Evolutionary conservation across 2,329 filamentous ascomycete species (phyloP), one percentile per base, ranked within the genome.

Genomic region (Zasmidium angulare): DNA sequence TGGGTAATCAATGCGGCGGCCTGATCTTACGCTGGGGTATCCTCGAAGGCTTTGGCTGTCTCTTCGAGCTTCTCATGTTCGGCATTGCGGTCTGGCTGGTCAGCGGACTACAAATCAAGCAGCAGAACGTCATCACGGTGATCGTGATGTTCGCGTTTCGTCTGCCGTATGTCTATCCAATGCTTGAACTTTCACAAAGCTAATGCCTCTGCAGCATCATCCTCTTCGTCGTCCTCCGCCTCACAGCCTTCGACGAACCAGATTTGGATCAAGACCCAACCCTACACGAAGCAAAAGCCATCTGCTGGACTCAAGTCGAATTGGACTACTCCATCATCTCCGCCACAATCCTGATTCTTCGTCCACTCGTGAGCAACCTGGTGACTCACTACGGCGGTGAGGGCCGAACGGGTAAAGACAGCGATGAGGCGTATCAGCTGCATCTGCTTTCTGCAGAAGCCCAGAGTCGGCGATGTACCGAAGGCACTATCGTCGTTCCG

Each of bases 261-360:
- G 50, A 24, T 9, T 43, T 60, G 48, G 50, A 23, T 2, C 3
- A 21, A 12, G 53, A 66, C 23, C 58, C 59, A 17, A 63, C 56
- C 11, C 51, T 63, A 7, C 20, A 46, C 14, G 58, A 62, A 51
- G 59, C 56, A 17, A n/a, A 46, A 14, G 64, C 59, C 46, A 58
- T 66, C 23, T 49, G 50, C 22, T 58, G 55, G 50, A 66, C 62
- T 2, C 60, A 64, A 26, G 61, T 56, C 22, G 60, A 66, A 47
- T 50, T 66, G 20, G 55, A 54, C 51, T 65, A 61, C 59, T 59
- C 62, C 17, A 50, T 66, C 21, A 60, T 66, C 43, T 56, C 62
- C 22, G 56, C 62, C 14, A 66, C 64, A 3, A 64, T 66, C 17
- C 53, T 61, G 14, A 60, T 60, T 29, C 46, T 63, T 7, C 62